These are phyloP conservation scores for Lichtheimia corymbifera DNA, from an alignment of 371 early-diverging fungal genomes.

Conservation along the genomic window DNA sequence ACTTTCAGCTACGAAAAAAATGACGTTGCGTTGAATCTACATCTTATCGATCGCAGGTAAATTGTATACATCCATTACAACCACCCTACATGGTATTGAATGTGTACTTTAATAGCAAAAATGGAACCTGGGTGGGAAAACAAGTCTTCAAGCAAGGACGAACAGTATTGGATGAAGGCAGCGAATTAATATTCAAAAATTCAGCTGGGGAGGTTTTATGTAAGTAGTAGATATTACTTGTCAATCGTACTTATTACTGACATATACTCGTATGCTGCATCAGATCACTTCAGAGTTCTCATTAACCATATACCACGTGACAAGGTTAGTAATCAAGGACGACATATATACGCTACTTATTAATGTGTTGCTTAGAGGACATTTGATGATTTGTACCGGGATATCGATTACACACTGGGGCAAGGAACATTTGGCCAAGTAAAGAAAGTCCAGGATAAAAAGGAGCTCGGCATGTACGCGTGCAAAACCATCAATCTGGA, in stretches of 20 bases:
- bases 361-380: background rate
- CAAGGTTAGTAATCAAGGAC: too few relatives aligned
- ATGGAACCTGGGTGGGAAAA: too few relatives aligned
- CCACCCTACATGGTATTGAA: background rate
- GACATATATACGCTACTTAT: background rate
- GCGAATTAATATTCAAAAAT: too few relatives aligned
- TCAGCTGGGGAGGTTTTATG: too few relatives aligned
- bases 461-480: background rate
- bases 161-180: too few relatives aligned
- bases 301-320: too few relatives aligned
- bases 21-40: background rate
- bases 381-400: background rate
- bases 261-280: too few relatives aligned
- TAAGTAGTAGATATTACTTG: too few relatives aligned
- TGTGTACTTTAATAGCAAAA: background rate
- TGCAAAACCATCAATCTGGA: background rate
- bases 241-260: too few relatives aligned
- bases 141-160: too few relatives aligned
- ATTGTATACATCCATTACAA: background rate
- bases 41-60: background rate
- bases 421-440: conserved; percentile 3
- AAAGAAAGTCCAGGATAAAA: background rate
- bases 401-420: background rate
- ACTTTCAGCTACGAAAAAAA: background rate
- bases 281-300: too few relatives aligned